These are phyloP conservation scores for Avena eriantha DNA, from an alignment of 176 grass and related monocot species.

Conservation along the genomic window DNA sequence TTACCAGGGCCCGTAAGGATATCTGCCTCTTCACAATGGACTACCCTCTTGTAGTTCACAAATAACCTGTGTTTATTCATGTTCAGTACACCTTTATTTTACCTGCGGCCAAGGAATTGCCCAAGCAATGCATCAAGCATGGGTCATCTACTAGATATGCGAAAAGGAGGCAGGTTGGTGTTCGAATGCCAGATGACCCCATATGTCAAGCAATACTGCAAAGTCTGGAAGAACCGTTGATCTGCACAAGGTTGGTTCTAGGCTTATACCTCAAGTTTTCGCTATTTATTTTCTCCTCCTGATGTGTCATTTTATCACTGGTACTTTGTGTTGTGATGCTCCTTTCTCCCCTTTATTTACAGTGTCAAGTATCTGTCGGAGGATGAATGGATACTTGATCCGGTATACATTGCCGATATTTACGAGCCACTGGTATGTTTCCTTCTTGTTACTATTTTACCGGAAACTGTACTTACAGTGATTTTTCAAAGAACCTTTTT, in stretches of 20 bases:
- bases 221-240: conserved; percentile 83
- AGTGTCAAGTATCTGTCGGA: conserved; percentile 90
- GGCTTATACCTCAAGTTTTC: conserved; percentile 22
- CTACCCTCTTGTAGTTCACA: conserved; percentile 28
- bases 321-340: conserved; percentile 21
- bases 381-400: conserved; percentile 95
- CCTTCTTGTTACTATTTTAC: neutral
- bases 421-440: conserved; percentile 80
- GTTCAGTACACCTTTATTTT: conserved; percentile 97
- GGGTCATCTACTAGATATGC: conserved; percentile 72
- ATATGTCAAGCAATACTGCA: conserved; percentile 89
- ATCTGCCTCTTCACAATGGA: conserved; percentile 25
- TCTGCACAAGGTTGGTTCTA: conserved; percentile 78
- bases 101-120: conserved; percentile 81
- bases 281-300: conserved; percentile 16
- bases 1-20: conserved; percentile 92
- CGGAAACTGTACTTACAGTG: neutral
- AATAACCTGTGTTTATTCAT: conserved; percentile 40
- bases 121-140: conserved; percentile 82
- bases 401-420: conserved; percentile 76
- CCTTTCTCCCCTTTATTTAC: conserved; percentile 31
- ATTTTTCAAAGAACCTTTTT: neutral
- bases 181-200: conserved; percentile 82
- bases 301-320: neutral
- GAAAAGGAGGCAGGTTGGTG: conserved; percentile 83